Percentiles rank a stretch among this genome's conserved stretches.
These are phyloP conservation scores for Pachysandra terminalis DNA, from an alignment of 164 flowering plant species.

Conservation along the genomic window DNA sequence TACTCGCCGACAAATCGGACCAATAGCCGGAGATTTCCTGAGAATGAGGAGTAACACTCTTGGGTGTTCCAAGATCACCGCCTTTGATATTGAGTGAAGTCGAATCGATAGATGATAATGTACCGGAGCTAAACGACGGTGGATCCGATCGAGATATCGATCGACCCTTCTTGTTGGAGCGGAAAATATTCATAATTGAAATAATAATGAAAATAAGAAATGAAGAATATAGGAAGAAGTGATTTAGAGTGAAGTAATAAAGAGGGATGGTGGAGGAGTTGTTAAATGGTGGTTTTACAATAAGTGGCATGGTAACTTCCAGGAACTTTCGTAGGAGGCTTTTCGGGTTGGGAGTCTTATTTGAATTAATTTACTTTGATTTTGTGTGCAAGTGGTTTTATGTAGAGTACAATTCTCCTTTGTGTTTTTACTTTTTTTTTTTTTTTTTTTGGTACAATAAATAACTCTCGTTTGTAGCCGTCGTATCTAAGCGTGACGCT, in stretches of 20 bases:
- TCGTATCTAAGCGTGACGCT: too few species aligned
- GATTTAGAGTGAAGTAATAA: slow-evolving; percentile 18
- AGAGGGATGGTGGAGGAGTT: slow-evolving; percentile 15
- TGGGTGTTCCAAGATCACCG: slow-evolving; percentile 16
- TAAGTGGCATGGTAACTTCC: too few species aligned
- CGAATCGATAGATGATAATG: slow-evolving; percentile 35
- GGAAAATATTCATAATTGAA: slow-evolving; percentile 28
- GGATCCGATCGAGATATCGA: slow-evolving; percentile 48
- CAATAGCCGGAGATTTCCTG: slow-evolving; percentile 18
- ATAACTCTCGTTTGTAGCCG: too few species aligned
- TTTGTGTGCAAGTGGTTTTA: too few species aligned
- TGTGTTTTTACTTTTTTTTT: too few species aligned
- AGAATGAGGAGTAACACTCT: slow-evolving; percentile 44
- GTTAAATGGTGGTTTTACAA: slow-evolving; percentile 28
- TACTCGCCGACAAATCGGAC: slow-evolving; percentile 31
- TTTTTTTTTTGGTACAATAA: too few species aligned
- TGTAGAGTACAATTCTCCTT: too few species aligned
- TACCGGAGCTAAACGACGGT: slow-evolving; percentile 36
- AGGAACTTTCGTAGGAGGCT: too few species aligned
- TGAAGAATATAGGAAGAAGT: slow-evolving; percentile 13
- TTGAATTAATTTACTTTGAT: too few species aligned
- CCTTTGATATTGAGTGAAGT: slow-evolving; percentile 17
- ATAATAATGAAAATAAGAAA: slow-evolving; percentile 4
- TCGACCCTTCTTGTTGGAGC: slow-evolving; percentile 27
- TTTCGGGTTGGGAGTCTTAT: too few species aligned